Conservation (phyloP, 495 filamentous ascomycete genomes). For the Venustampulla echinocandica region DNA sequence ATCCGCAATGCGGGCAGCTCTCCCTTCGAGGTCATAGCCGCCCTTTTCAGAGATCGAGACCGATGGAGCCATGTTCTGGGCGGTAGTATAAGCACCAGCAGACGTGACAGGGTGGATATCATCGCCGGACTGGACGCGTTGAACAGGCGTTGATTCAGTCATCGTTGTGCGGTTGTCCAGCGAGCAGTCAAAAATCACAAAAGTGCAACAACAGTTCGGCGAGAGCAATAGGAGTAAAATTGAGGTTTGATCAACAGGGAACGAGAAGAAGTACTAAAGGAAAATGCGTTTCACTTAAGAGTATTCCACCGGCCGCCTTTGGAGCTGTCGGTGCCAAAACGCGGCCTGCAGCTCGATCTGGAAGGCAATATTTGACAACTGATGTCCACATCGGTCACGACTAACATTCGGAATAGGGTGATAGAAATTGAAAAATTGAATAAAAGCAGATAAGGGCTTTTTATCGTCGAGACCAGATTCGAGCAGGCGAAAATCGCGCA, state of each 20-base stretch:
- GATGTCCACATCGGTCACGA: no score
- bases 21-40: conserved; percentile 14
- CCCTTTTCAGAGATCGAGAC: conserved; percentile 10
- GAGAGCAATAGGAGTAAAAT: not conserved
- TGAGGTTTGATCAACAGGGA: not conserved
- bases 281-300: no score
- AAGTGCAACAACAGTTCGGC: not conserved
- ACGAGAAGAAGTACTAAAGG: not conserved
- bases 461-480: conserved; percentile 21
- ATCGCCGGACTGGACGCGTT: conserved; percentile 15
- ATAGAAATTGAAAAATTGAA: no score
- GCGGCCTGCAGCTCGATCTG: no score
- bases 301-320: no score
- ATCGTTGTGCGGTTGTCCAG: conserved; percentile 1
- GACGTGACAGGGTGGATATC: conserved; percentile 16
- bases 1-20: conserved; percentile 21
- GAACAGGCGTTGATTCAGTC: conserved; percentile 9
- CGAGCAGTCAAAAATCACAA: not conserved
- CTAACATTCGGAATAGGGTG: no score
- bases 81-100: not conserved
- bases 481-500: conserved; percentile 24
- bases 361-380: no score
- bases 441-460: no score
- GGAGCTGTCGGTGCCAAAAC: no score
- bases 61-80: not conserved